Evolutionary conservation across 148 eudicot species (phyloP), one percentile per base, ranked within the genome.

Genomic region (Camellia japonica): DNA sequence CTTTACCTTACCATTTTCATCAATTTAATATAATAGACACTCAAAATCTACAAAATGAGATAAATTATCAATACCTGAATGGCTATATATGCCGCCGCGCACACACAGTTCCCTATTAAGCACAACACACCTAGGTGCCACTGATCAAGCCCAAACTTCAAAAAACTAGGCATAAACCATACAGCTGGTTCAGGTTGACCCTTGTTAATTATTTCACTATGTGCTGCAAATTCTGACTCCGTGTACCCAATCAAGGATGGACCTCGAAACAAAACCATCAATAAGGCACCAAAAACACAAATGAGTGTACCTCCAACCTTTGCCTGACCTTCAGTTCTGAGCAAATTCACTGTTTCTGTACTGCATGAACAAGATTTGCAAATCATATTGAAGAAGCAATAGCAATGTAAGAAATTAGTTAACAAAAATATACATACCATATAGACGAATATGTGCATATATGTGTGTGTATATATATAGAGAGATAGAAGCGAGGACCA

Each of bases 81-180:
- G 75, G 99, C 97, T 49, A 96, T 86, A 83, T 89, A 96, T 55
- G 98, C 78, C 13, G 99, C 99, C 93, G 91, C 90, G 93, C 95
- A 96, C n/a, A n/a, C n/a, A n/a, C 98, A 93, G 84, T 96, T 96
- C 67, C 99, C 99, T 59, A 93, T 88, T 56, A 96, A 84, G 85
- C 99, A 96, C 79, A 96, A 74, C 44, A 92, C 94, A 49, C 99
- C 99, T 72, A 93, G 87, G 83, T 93, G 92, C 91, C 97, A 93
- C 52, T 81, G 81, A 63, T 92, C 97, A 79, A 96, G 64, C 60
- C 97, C 97, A 49, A 87, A 82, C 62, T 85, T 89, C 83, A 88
- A 68, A 47, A 88, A 80, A 61, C 76, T 88, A 73, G 91, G 84
- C 63, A 90, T 68, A 78, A 96, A 73, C 98, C 90, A 92, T 80